Base-by-base conservation (phyloP, 768 basidiomycete species). In the Pleurotus pulmonarius region DNA sequence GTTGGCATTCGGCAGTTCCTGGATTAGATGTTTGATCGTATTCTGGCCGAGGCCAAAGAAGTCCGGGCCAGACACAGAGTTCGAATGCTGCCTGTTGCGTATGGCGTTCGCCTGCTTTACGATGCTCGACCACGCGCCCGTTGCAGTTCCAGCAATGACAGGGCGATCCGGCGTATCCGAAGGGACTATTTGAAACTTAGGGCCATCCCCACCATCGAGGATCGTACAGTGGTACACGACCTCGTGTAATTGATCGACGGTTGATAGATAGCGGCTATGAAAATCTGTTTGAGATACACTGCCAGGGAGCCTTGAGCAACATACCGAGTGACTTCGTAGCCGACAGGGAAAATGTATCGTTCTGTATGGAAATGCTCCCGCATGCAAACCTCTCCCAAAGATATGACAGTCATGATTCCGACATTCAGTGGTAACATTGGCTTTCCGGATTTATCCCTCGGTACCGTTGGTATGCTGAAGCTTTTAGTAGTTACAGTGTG, bases 21-120 rank as follows among this genome's bases (percentile, higher is more conserved):
- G 91, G n/a, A 94, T 90, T 38, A 93, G 79, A 64, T 90, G 88
- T 72, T 92, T 93, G 75, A 94, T 92, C 3, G 88, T 88, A 65
- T 92, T 92, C 69, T 92, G 88, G 3, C 88, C 88, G 13, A 94
- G 75, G 7, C 92, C 92, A 65, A 91, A 93, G 69, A 92, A 92
- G 70, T 93, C 91, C 12, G 91, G 91, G 0, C 91, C 91, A 2
- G 91, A 93, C 12, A 94, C 89, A 4, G 88, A 90, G 68, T 92
- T 92, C 44, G 87, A 89, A 64, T 92, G 91, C 60, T 90, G 87
- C 12, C 90, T 79, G 65, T 89, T 86, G 48, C 91, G 83, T 58
- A 93, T 84, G 43, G 81, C 79, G 64, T 92, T 93, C 1, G 92
- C 91, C 49, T 88, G 83, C 64, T 85, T 87, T 49, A 94, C 90